Evolutionary conservation across 75 land plant genomes (phyloP).

Genomic region (Cupressus sempervirens): DNA sequence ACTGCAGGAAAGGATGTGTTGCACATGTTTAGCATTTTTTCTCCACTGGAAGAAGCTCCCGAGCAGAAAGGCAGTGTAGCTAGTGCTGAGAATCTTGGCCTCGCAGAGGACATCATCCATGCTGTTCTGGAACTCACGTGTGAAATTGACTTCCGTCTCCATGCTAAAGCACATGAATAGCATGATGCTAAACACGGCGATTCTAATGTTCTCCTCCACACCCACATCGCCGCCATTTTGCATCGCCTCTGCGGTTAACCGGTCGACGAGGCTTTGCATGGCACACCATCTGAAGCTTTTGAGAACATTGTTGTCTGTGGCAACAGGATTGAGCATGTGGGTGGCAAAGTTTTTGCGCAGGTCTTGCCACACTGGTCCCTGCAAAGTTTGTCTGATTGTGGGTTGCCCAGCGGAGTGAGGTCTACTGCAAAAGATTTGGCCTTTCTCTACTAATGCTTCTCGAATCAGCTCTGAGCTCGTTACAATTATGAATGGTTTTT

Average conservation of each 20-base stretch:
- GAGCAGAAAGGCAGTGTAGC: slow-evolving; percentile 38
- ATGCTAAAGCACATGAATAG: slow-evolving; percentile 56
- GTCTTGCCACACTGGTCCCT: slow-evolving; percentile 59
- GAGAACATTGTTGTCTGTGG: slow-evolving; percentile 25
- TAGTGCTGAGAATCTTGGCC: background rate
- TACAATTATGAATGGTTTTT: slow-evolving; percentile 45
- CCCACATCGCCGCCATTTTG: slow-evolving; percentile 23
- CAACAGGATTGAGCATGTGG: slow-evolving; percentile 32
- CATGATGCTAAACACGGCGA: slow-evolving; percentile 44
- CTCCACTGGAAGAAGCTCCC: slow-evolving; percentile 29
- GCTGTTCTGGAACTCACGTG: slow-evolving; percentile 31
- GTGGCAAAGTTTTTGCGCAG: slow-evolving; percentile 60
- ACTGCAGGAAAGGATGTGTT: slow-evolving; percentile 26
- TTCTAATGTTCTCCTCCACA: slow-evolving; percentile 40
- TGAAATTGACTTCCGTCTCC: slow-evolving; percentile 23
- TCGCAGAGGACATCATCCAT: slow-evolving; percentile 23
- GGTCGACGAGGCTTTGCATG: slow-evolving; percentile 27
- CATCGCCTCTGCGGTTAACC: slow-evolving; percentile 20
- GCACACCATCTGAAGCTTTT: slow-evolving; percentile 44
- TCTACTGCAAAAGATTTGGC: slow-evolving; percentile 50
- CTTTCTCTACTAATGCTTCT: slow-evolving; percentile 55
- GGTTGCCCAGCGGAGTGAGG: slow-evolving; percentile 50
- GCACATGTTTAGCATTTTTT: slow-evolving; percentile 17
- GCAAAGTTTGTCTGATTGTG: slow-evolving; percentile 64
- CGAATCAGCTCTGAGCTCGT: slow-evolving; percentile 53